Base-by-base conservation (phyloP, 2,329 filamentous ascomycete species). In the Fusarium nematophilum region DNA sequence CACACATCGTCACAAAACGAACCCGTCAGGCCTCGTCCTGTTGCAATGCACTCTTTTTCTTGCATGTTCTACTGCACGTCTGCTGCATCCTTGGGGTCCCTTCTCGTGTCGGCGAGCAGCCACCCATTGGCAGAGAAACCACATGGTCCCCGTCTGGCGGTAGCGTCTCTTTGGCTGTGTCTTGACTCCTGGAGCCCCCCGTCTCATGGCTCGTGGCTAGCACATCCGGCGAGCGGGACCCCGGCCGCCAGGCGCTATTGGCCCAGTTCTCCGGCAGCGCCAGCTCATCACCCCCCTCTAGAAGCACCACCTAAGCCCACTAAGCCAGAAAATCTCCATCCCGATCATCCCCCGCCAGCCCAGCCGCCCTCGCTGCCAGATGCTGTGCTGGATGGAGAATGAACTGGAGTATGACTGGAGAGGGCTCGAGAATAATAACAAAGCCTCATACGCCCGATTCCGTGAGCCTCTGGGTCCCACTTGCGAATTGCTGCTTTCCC, bases 251-350 rank as follows among this genome's bases (percentile, higher is more conserved):
- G 57, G 64, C 65, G 59, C 67, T 60, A 77, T 77, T 76, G 75
- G 75, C 58, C 66, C 64, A 71, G 65, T 63, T 64, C 64, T 61
- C 68, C 73, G 67, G 73, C 72, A 76, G 48, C 74, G 75, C 74
- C 75, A 77, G 64, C 74, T 72, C 75, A 77, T 76, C 75, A 75
- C 49, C 58, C 52, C 60, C 46, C 37, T 33, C 46, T 17, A 23
- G 43, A 56, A 46, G 33, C 46, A 53, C n/a, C 5, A 14, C 9
- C 58, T 61, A 61, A 40, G 37, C 37, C 33, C 45, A 33, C 40
- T 44, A 44, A 25, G 57, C 58, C 29, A 58, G 46, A 45, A 44
- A 61, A 61, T 43, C 51, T 42, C 47, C 53, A 62, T 59, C 59
- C 53, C 40, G 46, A 49, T 45, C 34, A 14, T 34, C 31, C 40